phyloP scores from a whole-genome alignment of 768 basidiomycete species.

The Rhizopogon salebrosus region DNA sequence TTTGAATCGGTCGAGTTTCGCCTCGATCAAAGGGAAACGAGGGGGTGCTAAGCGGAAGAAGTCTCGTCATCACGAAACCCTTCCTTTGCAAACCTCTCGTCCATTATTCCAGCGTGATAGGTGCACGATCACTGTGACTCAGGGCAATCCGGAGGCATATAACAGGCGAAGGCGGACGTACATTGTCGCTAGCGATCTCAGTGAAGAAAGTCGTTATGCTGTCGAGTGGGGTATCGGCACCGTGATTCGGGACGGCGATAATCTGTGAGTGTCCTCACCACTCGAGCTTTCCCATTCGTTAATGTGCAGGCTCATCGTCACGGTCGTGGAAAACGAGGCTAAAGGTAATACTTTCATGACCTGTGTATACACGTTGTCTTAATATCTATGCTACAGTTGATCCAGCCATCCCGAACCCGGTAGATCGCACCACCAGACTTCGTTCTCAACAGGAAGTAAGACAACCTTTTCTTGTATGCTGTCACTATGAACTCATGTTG shows the following conservation, averaged over 20 bases:
- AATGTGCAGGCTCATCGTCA: constrained; percentile 64
- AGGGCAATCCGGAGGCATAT: constrained; percentile 71
- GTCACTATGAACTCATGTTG: constrained; percentile 4
- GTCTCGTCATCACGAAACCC: constrained; percentile 54
- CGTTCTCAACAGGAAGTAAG: constrained; percentile 88
- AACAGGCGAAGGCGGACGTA: constrained; percentile 62
- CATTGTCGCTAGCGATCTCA: constrained; percentile 90
- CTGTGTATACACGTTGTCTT: background rate
- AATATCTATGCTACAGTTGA: constrained; percentile 43
- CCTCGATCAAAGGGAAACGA: constrained; percentile 25
- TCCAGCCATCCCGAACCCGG: constrained; percentile 60
- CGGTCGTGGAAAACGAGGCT: constrained; percentile 86
- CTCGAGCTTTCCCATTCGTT: background rate
- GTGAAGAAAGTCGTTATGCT: constrained; percentile 91
- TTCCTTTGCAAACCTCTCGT: constrained; percentile 63
- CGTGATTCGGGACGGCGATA: constrained; percentile 90
- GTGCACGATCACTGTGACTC: constrained; percentile 83
- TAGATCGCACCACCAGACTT: constrained; percentile 74
- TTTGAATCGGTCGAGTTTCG: constrained; percentile 50
- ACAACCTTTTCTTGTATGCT: background rate
- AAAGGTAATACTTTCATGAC: constrained; percentile 53
- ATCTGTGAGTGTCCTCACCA: constrained; percentile 44
- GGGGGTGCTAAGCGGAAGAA: constrained; percentile 53
- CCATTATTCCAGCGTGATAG: constrained; percentile 88
- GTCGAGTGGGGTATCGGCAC: constrained; percentile 99